These are phyloP conservation scores for Candida tibetensis DNA, from an alignment of 805 yeast genomes.

Conservation along the genomic window DNA sequence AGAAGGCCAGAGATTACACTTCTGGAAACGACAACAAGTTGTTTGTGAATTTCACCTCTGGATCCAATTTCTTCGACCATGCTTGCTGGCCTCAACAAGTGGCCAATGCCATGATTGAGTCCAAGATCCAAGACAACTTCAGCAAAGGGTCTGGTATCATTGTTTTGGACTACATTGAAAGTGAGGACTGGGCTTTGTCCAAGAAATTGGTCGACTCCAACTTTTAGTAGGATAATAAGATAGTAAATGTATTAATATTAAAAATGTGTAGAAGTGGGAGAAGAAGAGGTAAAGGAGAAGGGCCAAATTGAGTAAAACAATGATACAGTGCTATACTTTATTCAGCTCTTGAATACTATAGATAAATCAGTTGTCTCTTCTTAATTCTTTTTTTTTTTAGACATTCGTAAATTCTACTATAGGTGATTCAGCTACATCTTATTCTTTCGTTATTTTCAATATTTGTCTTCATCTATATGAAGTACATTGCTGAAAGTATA, in stretches of 20 bases:
- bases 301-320: too few relatives aligned
- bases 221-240: slow-evolving; percentile 24
- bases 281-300: too few relatives aligned
- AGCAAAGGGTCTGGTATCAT: slow-evolving; percentile 60
- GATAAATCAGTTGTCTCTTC: too few relatives aligned
- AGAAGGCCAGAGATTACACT: slow-evolving; percentile 51
- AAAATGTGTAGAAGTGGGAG: too few relatives aligned
- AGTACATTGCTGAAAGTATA: too few relatives aligned
- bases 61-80: slow-evolving; percentile 66
- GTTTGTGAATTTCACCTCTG: slow-evolving; percentile 71
- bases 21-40: slow-evolving; percentile 49
- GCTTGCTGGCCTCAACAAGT: slow-evolving; percentile 74
- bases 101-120: slow-evolving; percentile 48
- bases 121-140: slow-evolving; percentile 46
- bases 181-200: slow-evolving; percentile 57
- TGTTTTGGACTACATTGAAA: slow-evolving; percentile 65
- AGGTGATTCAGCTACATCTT: too few relatives aligned
- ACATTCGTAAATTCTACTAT: too few relatives aligned
- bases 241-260: background rate
- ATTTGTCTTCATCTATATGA: too few relatives aligned
- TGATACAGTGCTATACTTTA: too few relatives aligned
- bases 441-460: too few relatives aligned
- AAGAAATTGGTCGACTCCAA: slow-evolving; percentile 52
- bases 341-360: too few relatives aligned
- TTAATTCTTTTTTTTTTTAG: too few relatives aligned